A percentile compares a stretch with the other conserved stretches of the same genome.
phyloP scores from a whole-genome alignment of 1,284 basidiomycete species.

The Ceratobasidium sp. region DNA sequence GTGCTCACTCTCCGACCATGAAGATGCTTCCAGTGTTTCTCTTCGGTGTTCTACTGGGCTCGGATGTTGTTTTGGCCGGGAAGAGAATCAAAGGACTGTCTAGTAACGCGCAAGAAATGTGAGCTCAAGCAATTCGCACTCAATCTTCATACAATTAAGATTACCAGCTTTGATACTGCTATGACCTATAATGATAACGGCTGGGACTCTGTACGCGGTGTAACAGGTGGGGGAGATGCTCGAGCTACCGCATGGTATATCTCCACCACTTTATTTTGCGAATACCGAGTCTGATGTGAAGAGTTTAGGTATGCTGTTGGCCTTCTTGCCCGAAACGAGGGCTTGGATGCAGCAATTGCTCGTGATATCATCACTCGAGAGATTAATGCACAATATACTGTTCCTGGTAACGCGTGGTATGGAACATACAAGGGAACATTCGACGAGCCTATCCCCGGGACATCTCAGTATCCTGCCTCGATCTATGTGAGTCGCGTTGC shows the following conservation, averaged over 20 bases:
- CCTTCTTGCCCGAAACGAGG: conserved; percentile 20
- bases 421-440: conserved; percentile 32
- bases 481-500: conserved; percentile 7
- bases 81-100: conserved; percentile 18
- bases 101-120: conserved; percentile 26
- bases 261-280: not conserved
- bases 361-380: conserved; percentile 14
- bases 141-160: not conserved
- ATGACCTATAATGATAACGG: conserved; percentile 33
- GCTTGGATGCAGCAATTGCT: conserved; percentile 3
- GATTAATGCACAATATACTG: conserved; percentile 22
- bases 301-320: conserved; percentile 18
- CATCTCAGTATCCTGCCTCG: conserved; percentile 20
- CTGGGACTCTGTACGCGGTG: conserved; percentile 6
- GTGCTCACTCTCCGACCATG: not conserved
- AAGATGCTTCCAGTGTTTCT: not conserved
- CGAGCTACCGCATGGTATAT: conserved; percentile 24
- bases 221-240: conserved; percentile 13
- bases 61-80: not conserved
- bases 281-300: not conserved
- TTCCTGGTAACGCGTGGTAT: conserved; percentile 22
- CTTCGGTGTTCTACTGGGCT: not conserved
- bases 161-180: conserved; percentile 14
- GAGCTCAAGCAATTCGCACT: not conserved
- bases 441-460: too few species aligned